phyloP scores from a whole-genome alignment of 1,284 basidiomycete species.

The Athelia psychrophila region DNA sequence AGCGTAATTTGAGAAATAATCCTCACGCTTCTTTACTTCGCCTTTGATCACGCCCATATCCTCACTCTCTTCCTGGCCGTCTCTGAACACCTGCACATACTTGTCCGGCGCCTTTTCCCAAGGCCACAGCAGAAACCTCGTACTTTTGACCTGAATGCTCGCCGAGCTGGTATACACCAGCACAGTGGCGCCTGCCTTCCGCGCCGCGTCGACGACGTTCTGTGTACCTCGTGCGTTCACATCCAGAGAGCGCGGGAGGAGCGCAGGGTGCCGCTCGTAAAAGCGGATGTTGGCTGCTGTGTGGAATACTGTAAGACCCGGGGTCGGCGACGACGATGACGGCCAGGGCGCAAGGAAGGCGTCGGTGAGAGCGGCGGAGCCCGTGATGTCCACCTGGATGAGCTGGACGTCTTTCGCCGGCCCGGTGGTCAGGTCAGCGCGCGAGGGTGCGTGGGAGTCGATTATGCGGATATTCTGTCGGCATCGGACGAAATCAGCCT shows the following conservation, averaged over 20 bases:
- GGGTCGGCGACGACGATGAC: conserved; percentile 10
- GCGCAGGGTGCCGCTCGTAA: conserved; percentile 54
- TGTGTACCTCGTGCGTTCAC: conserved; percentile 66
- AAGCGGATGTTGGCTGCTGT: conserved; percentile 75
- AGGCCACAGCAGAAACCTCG: conserved; percentile 65
- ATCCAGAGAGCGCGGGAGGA: conserved; percentile 49
- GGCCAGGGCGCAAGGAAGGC: conserved; percentile 71
- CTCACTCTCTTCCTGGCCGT: conserved; percentile 24
- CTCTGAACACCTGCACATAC: conserved; percentile 56
- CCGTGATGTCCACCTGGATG: conserved; percentile 53
- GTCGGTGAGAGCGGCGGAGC: conserved; percentile 45
- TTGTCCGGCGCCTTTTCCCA: conserved; percentile 58
- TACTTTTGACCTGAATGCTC: conserved; percentile 48
- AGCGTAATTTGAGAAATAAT: conserved; percentile 74
- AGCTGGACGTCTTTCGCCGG: conserved; percentile 50
- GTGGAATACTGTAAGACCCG: conserved; percentile 63
- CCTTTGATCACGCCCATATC: too few species aligned
- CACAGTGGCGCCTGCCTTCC: conserved; percentile 40
- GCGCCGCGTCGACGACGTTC: conserved; percentile 53
- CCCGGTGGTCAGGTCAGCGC: conserved; percentile 50
- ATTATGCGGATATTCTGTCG: conserved; percentile 55
- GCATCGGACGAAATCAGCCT: not conserved
- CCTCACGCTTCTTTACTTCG: conserved; percentile 41
- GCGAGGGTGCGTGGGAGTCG: conserved; percentile 57
- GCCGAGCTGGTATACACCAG: conserved; percentile 66